Conservation (phyloP, 345 rosid species). For the Heritiera littoralis region DNA sequence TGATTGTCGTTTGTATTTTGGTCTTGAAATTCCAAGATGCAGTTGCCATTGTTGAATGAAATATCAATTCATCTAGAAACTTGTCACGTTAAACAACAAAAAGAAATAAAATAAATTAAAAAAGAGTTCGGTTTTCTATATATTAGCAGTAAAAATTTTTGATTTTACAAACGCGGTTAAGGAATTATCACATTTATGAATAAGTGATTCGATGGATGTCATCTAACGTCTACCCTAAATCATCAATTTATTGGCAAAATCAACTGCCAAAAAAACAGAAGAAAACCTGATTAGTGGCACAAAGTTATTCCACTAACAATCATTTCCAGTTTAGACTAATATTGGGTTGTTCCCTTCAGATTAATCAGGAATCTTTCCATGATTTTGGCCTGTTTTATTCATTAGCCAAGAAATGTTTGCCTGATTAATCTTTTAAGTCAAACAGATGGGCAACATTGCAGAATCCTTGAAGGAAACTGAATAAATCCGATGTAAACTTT, state of each 20-base stretch:
- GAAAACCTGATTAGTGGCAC: neutral
- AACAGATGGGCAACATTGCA: neutral
- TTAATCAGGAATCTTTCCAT: neutral
- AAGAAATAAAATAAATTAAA: too few relatives aligned
- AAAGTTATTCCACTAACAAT: too few relatives aligned
- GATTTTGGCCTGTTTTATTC: neutral
- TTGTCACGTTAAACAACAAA: neutral
- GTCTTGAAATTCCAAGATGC: constrained; percentile 19
- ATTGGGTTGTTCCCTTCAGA: neutral
- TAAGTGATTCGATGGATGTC: too few relatives aligned
- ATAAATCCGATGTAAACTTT: neutral
- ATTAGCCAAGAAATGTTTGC: neutral
- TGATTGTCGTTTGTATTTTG: neutral
- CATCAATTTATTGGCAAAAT: neutral
- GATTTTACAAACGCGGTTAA: too few relatives aligned
- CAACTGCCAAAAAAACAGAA: neutral
- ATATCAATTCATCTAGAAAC: neutral
- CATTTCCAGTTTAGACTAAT: neutral
- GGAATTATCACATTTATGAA: too few relatives aligned
- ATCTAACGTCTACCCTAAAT: neutral
- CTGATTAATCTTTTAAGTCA: neutral
- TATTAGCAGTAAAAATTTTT: too few relatives aligned
- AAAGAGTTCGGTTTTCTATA: neutral
- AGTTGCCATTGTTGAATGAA: constrained; percentile 18
- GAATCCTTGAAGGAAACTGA: neutral